Base-by-base conservation (phyloP, 768 basidiomycete species). In the Pholiota molesta region DNA sequence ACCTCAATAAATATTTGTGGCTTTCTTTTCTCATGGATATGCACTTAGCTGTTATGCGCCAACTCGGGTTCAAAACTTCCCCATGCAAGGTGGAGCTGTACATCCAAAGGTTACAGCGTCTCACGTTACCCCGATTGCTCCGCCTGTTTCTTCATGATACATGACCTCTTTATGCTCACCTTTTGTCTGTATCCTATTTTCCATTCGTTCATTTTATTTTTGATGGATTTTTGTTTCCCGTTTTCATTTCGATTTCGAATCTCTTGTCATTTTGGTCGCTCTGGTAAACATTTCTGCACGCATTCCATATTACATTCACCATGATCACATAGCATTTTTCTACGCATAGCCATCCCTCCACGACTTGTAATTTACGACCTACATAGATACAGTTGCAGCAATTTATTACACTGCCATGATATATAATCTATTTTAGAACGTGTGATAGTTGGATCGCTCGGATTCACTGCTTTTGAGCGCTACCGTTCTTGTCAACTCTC, bases 51-150 rank as follows among this genome's bases (percentile, higher is more conserved):
- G 85, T 84, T 59, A 89, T 97, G 86, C 89, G 90, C 42, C 88
- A 92, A 70, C 83, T 97, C 60, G 95, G 95, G 28, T 97, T 97
- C 83, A 94, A 88, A 82, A 93, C 91, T 23, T 86, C 91, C 17
- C 90, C 16, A 81, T 86, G 65, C 89, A 83, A 66, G 87, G 83
- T 39, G 78, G 82, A 59, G 75, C 81, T 52, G 76, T 78, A 44
- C 72, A 81, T 53, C 78, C 81, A 39, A 87, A 86, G 77, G 77
- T 87, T 61, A 82, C 84, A 61, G 74, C 86, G 29, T 71, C 84
- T 39, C 70, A 76, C 17, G 21, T 31, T 21, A n/a, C 44, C 53
- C 40, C 40, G 10, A 44, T 33, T 26, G 28, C 59, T 39, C 40
- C 31, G 42, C 73, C 73, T 42, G 69, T 73, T 65, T 63, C 69